phyloP scores from a whole-genome alignment of 2,329 filamentous ascomycete species.

The Didymella keratinophila region DNA sequence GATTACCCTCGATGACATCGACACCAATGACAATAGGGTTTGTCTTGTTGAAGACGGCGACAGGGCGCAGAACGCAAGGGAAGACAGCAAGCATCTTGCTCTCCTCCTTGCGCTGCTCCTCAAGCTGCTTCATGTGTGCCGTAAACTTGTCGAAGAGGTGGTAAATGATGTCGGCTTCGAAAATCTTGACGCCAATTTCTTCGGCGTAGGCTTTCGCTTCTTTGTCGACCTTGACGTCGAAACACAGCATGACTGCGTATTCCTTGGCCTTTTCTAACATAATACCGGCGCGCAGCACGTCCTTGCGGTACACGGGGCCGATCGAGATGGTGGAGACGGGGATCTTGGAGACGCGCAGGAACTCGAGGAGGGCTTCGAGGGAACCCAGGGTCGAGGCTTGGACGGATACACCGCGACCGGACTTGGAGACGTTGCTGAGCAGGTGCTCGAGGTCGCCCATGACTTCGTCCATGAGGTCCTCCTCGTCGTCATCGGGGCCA shows the following conservation, averaged over 20 bases:
- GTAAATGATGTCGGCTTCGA: conserved; percentile 99
- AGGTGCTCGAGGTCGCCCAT: conserved; percentile 92
- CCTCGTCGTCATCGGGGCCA: conserved; percentile 93
- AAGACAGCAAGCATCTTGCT: conserved; percentile 95
- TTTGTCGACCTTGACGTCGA: conserved; percentile 99
- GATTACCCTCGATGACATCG: conserved; percentile 89
- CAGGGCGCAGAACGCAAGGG: conserved; percentile 87
- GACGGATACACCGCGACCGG: conserved; percentile 92
- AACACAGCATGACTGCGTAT: conserved; percentile 98
- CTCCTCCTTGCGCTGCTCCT: conserved; percentile 94
- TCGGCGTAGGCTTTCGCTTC: conserved; percentile 91
- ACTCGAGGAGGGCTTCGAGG: conserved; percentile 93
- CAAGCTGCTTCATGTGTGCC: conserved; percentile 86
- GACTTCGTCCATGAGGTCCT: conserved; percentile 95
- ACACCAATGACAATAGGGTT: conserved; percentile 93
- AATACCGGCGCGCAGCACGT: conserved; percentile 90
- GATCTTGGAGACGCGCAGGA: conserved; percentile 95
- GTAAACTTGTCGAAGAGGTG: conserved; percentile 97
- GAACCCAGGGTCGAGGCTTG: conserved; percentile 98
- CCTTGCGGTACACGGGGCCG: conserved; percentile 96
- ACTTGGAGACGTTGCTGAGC: conserved; percentile 89
- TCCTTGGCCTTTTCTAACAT: conserved; percentile 97
- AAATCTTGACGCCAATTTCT: conserved; percentile 94
- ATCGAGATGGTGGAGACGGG: conserved; percentile 97
- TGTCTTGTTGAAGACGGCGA: conserved; percentile 99